Conservation (phyloP, 2,329 filamentous ascomycete genomes). For the Stagonosporopsis rhizophila region DNA sequence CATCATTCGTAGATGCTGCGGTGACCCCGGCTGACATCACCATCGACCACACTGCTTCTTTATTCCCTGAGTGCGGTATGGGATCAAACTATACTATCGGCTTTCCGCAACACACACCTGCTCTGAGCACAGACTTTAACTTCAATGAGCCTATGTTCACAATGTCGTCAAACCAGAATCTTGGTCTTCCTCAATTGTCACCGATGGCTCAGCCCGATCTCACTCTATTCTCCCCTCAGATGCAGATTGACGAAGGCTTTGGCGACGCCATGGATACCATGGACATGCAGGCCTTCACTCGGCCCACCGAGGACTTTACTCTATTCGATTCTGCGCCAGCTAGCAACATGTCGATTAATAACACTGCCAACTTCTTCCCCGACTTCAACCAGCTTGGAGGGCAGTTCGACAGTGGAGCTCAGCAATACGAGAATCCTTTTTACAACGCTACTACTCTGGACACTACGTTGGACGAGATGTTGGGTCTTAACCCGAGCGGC, state of each 20-base stretch:
- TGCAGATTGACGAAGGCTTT: conserved; percentile 69
- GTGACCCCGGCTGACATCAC: conserved; percentile 57
- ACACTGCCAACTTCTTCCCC: conserved; percentile 47
- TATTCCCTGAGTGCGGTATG: conserved; percentile 61
- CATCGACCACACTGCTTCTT: conserved; percentile 67
- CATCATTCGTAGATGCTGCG: conserved; percentile 51
- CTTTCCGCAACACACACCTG: conserved; percentile 64
- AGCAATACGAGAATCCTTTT: conserved; percentile 41
- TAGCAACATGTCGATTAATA: conserved; percentile 33
- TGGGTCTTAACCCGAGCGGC: conserved; percentile 29
- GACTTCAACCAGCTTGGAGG: conserved; percentile 51
- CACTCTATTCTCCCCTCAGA: conserved; percentile 73
- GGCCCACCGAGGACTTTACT: conserved; percentile 65
- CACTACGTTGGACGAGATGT: conserved; percentile 44
- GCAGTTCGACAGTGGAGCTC: conserved; percentile 32
- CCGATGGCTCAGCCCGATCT: conserved; percentile 71
- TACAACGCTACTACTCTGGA: conserved; percentile 20
- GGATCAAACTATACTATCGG: conserved; percentile 66
- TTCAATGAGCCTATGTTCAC: conserved; percentile 53
- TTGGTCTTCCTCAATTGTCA: conserved; percentile 64
- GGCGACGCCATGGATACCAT: conserved; percentile 56
- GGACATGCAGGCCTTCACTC: conserved; percentile 41
- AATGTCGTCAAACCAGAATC: conserved; percentile 17
- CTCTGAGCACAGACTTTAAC: conserved; percentile 43
- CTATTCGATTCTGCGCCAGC: conserved; percentile 57